A percentile compares a stretch with the other conserved stretches of the same genome.
These are phyloP conservation scores for Xylariaceae sp. DNA, from an alignment of 2,329 filamentous ascomycete species.

Conservation along the genomic window DNA sequence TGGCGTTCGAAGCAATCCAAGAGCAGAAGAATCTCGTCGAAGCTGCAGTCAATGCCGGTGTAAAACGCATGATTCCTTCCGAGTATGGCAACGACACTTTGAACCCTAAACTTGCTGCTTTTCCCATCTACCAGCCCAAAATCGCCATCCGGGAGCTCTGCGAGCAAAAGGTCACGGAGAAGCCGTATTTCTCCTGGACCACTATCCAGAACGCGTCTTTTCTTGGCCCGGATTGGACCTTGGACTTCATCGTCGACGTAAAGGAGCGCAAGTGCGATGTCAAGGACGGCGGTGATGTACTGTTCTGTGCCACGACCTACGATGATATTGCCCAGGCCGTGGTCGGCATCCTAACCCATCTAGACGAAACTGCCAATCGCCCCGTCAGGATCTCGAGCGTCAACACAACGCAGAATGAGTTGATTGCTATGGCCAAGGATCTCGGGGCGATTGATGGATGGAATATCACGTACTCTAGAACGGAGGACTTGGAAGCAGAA, in stretches of 20 bases:
- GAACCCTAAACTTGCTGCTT: slow-evolving; percentile 27
- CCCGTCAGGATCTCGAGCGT: slow-evolving; percentile 25
- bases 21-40: slow-evolving; percentile 53
- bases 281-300: slow-evolving; percentile 26
- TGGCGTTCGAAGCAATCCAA: slow-evolving; percentile 37
- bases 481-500: slow-evolving; percentile 22
- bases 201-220: slow-evolving; percentile 28
- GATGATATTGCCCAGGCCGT: slow-evolving; percentile 24
- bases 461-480: slow-evolving; percentile 22
- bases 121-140: slow-evolving; percentile 27
- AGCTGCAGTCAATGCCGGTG: slow-evolving; percentile 53
- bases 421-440: slow-evolving; percentile 25
- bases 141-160: slow-evolving; percentile 26
- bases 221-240: slow-evolving; percentile 24
- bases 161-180: slow-evolving; percentile 13
- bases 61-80: slow-evolving; percentile 55
- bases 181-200: slow-evolving; percentile 25
- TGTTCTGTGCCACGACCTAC: slow-evolving; percentile 27
- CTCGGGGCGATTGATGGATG: slow-evolving; percentile 26
- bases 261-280: slow-evolving; percentile 24
- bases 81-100: slow-evolving; percentile 48
- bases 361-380: slow-evolving; percentile 25
- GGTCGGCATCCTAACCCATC: slow-evolving; percentile 25
- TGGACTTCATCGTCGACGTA: slow-evolving; percentile 28
- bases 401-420: slow-evolving; percentile 26